These are phyloP conservation scores for Neurospora tetrasperma DNA, from an alignment of 495 filamentous ascomycete genomes.

Conservation along the genomic window DNA sequence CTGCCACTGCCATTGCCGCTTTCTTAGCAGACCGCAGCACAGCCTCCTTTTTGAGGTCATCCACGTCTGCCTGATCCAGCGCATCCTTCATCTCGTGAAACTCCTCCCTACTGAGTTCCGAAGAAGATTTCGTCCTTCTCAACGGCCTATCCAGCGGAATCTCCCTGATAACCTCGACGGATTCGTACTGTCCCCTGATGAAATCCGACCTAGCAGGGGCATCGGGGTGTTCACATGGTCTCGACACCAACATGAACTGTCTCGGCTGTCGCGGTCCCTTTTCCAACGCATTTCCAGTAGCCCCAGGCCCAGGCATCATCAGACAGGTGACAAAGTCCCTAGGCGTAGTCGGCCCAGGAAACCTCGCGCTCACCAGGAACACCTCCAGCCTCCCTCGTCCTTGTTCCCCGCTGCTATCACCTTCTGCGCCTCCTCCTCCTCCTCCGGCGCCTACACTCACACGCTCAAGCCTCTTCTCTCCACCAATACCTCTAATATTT, in stretches of 20 bases:
- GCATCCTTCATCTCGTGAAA: slow-evolving; percentile 6
- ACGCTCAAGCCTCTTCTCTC: slow-evolving; percentile 59
- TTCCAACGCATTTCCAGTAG: neutral
- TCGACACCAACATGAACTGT: slow-evolving; percentile 79
- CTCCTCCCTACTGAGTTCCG: slow-evolving; percentile 20
- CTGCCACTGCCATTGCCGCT: neutral
- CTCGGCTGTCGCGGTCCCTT: slow-evolving; percentile 27
- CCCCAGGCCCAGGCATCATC: slow-evolving; percentile 42
- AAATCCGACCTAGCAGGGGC: slow-evolving; percentile 57
- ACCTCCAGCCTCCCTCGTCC: slow-evolving; percentile 32
- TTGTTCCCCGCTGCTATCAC: slow-evolving; percentile 29
- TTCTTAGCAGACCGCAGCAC: slow-evolving; percentile 21
- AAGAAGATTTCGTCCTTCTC: slow-evolving; percentile 22
- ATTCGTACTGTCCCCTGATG: slow-evolving; percentile 81
- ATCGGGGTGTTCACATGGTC: slow-evolving; percentile 67
- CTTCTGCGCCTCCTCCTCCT: slow-evolving; percentile 27
- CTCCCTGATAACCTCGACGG: slow-evolving; percentile 84
- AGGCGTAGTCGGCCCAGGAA: slow-evolving; percentile 78
- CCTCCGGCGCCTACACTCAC: slow-evolving; percentile 32
- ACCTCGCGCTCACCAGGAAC: slow-evolving; percentile 77
- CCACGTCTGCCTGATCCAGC: neutral
- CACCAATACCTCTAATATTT: slow-evolving; percentile 74
- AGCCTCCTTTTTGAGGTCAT: slow-evolving; percentile 20
- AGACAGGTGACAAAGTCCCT: slow-evolving; percentile 78
- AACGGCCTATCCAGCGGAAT: slow-evolving; percentile 42